Percentiles rank a stretch among this genome's conserved stretches.
Evolutionary conservation across 169 alveolate genomes (phyloP).

Genomic region (Cryptosporidium xiaoi): DNA sequence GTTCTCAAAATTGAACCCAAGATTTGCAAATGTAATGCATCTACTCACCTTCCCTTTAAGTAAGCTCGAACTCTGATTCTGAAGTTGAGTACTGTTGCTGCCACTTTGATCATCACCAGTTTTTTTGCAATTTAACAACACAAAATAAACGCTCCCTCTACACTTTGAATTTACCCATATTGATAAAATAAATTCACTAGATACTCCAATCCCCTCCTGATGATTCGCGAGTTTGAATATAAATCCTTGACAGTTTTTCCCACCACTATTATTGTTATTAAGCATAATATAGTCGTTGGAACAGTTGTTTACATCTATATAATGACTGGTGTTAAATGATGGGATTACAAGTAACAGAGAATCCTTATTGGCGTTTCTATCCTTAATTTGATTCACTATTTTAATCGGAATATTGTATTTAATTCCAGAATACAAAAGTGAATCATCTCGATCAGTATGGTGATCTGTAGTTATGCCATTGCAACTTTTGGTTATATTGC

Average conservation of each 20-base stretch:
- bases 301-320: not conserved
- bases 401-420: constrained; percentile 23
- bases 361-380: not conserved
- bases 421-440: constrained; percentile 19
- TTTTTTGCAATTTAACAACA: constrained; percentile 12
- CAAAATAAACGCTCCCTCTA: constrained; percentile 26
- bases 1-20: not conserved
- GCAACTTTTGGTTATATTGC: not conserved
- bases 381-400: not conserved
- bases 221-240: too few species aligned
- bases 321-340: not conserved
- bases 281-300: constrained; percentile 4
- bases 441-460: not conserved
- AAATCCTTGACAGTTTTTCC: too few species aligned
- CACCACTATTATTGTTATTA: not conserved
- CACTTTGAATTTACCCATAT: constrained; percentile 71
- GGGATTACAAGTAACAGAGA: constrained; percentile 35
- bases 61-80: not conserved
- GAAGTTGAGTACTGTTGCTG: not conserved
- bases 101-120: not conserved
- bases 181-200: constrained; percentile 17
- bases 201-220: too few species aligned
- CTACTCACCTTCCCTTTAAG: constrained; percentile 10
- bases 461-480: not conserved
- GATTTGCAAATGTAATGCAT: constrained; percentile 24